A percentile compares a stretch with the other conserved stretches of the same genome.
These are phyloP conservation scores for Trypanosomatidae sp. DNA, from an alignment of 208 protist species.

Conservation along the genomic window DNA sequence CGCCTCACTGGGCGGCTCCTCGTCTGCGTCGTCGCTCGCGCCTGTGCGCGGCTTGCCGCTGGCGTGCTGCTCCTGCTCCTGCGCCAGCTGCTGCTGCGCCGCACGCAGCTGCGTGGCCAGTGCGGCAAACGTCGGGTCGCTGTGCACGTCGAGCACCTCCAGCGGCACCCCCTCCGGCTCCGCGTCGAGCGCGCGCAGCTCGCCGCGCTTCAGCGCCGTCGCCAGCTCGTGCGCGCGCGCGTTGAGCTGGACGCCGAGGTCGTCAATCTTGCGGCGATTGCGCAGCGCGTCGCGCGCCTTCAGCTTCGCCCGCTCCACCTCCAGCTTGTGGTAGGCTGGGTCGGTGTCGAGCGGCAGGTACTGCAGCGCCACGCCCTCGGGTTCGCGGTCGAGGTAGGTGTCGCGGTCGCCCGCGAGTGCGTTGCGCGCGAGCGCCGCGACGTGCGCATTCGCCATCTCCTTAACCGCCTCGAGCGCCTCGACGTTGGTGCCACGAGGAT, in stretches of 20 bases:
- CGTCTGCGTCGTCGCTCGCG: constrained; percentile 44
- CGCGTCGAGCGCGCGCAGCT: constrained; percentile 38
- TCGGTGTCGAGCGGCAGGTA: constrained; percentile 52
- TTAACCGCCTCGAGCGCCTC: constrained; percentile 17
- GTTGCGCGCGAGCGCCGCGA: constrained; percentile 24
- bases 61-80: constrained; percentile 13
- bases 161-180: constrained; percentile 48
- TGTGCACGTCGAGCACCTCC: constrained; percentile 26
- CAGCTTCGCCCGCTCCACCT: constrained; percentile 49
- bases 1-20: constrained; percentile 44
- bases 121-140: constrained; percentile 27
- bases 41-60: not conserved
- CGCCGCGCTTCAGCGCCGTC: constrained; percentile 44
- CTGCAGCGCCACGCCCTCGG: constrained; percentile 35
- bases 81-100: constrained; percentile 8
- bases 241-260: constrained; percentile 53
- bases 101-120: constrained; percentile 26
- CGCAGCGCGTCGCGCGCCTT: constrained; percentile 35
- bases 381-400: constrained; percentile 28
- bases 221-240: constrained; percentile 45
- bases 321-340: constrained; percentile 39
- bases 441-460: constrained; percentile 35
- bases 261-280: constrained; percentile 32
- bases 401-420: constrained; percentile 32
- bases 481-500: constrained; percentile 23